Evolutionary conservation across 106 monocot species (phyloP).

Genomic region (Triglochin maritima): DNA sequence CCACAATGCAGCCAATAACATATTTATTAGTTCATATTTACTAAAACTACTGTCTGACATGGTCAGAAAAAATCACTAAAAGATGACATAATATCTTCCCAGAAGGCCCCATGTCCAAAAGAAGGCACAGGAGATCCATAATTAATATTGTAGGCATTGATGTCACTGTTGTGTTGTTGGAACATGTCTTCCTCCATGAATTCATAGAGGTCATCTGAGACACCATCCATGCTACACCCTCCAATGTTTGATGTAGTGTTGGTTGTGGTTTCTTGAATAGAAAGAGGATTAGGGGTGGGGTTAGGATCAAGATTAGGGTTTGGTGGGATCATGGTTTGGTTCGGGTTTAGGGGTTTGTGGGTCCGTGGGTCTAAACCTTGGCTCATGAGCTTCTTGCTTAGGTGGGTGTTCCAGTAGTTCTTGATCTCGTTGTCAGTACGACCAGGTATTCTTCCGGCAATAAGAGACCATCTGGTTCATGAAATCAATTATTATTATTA

Average conservation of each 20-base stretch:
- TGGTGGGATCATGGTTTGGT: not conserved
- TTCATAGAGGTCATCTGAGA: not conserved
- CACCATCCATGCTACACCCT: not conserved
- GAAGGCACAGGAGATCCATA: not conserved
- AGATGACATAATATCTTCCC: not conserved
- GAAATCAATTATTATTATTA: not conserved
- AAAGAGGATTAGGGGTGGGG: slow-evolving; percentile 7
- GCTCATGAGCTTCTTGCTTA: slow-evolving; percentile 57
- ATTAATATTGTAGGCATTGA: not conserved
- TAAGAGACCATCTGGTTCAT: slow-evolving; percentile 57
- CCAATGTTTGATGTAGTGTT: not conserved
- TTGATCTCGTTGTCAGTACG: slow-evolving; percentile 85
- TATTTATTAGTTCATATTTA: no score
- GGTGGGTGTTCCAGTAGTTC: slow-evolving; percentile 82
- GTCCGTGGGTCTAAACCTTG: slow-evolving; percentile 60
- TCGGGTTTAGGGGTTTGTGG: slow-evolving; percentile 37
- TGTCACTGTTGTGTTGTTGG: not conserved
- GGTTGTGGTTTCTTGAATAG: not conserved
- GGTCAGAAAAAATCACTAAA: no score
- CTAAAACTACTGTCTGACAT: no score
- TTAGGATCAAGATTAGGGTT: not conserved
- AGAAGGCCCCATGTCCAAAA: not conserved
- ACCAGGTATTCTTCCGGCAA: slow-evolving; percentile 71
- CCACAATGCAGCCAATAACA: no score
- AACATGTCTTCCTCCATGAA: slow-evolving; percentile 26